A percentile compares a stretch with the other conserved stretches of the same genome.
phyloP scores from a whole-genome alignment of 495 filamentous ascomycete genomes.

The Penicillium odoratum region DNA sequence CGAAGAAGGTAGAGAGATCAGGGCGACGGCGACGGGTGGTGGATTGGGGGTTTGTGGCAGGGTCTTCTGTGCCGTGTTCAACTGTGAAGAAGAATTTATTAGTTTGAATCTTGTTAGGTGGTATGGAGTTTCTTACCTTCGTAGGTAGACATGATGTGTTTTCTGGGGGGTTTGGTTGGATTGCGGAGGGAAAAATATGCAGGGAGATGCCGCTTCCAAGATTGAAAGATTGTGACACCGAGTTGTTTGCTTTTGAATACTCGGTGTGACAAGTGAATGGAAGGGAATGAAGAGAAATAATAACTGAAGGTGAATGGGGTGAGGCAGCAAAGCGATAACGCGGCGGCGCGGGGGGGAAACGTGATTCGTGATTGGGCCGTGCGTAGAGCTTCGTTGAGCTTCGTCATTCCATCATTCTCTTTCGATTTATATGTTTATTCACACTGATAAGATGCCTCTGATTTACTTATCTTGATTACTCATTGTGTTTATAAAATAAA shows the following conservation, averaged over 20 bases:
- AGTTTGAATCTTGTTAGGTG: not conserved
- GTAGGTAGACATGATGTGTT: slow-evolving; percentile 54
- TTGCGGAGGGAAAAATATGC: slow-evolving; percentile 9
- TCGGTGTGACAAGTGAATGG: not conserved
- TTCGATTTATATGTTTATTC: not conserved
- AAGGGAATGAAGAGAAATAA: not conserved
- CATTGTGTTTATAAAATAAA: too few relatives aligned
- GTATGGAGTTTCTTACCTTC: slow-evolving; percentile 41
- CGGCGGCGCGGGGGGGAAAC: slow-evolving; percentile 20
- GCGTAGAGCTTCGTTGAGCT: slow-evolving; percentile 1
- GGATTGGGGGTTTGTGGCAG: slow-evolving; percentile 30
- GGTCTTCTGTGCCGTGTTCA: slow-evolving; percentile 71
- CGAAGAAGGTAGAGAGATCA: slow-evolving; percentile 87
- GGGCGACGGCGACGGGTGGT: slow-evolving; percentile 57
- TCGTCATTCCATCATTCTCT: not conserved
- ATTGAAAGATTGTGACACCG: slow-evolving; percentile 16
- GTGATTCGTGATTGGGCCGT: slow-evolving; percentile 14
- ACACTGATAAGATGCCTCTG: too few relatives aligned
- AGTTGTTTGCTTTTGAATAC: slow-evolving; percentile 12
- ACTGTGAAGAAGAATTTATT: slow-evolving; percentile 55
- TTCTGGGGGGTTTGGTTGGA: slow-evolving; percentile 3
- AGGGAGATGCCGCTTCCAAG: slow-evolving; percentile 17
- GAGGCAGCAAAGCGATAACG: slow-evolving; percentile 33
- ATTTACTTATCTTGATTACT: not conserved
- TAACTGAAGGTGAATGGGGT: not conserved